Evolutionary conservation across 306 rosid genomes (phyloP), one percentile per base, ranked within the genome.

Genomic region (Ormosia emarginata): DNA sequence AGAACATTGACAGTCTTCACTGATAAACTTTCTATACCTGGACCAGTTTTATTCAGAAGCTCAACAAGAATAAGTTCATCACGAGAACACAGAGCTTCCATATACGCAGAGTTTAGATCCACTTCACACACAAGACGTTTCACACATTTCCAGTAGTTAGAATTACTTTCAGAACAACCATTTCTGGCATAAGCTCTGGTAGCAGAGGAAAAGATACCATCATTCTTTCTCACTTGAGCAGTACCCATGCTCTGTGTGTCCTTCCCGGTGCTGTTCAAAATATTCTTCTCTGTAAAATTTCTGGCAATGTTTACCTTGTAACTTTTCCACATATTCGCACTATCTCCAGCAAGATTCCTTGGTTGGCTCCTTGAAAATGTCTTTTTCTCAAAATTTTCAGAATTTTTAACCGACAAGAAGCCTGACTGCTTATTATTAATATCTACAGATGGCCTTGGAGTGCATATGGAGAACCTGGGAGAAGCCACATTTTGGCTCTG

Each of bases 1-100:
- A 92, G 82, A 53, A 84, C 85, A 30, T 84, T 70, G 36, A 85
- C 86, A 65, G 89, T 92, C 81, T 87, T 94, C 73, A 86, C 79
- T 0, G 94, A 88, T 85, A 94, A 86, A 70, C 90, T 86, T 83
- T 88, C 93, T 40, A 92, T 88, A 72, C 91, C 94, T 1, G 96
- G 98, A 68, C 98, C 98, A 39, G 97, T 94, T 85, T 85, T 86
- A 75, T 90, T 92, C 67, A 94, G 90, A 77, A 94, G 97, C 78
- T 94, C 94, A 79, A 86, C 37, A 29, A 92, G 79, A 80, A 87
- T 62, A 67, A 78, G 86, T 77, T 94, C 97, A 81, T 92, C 92
- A n/a, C 82, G 84, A 1, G 88, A 91, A 83, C 83, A 81, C 75
- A 94, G 74, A 84, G 97, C 97, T 85, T 92, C 96, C 82, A 81